Percentiles rank a stretch among this genome's conserved stretches.
Evolutionary conservation across 129 eudicot species (phyloP).

Genomic region (Pittosporum tobira): DNA sequence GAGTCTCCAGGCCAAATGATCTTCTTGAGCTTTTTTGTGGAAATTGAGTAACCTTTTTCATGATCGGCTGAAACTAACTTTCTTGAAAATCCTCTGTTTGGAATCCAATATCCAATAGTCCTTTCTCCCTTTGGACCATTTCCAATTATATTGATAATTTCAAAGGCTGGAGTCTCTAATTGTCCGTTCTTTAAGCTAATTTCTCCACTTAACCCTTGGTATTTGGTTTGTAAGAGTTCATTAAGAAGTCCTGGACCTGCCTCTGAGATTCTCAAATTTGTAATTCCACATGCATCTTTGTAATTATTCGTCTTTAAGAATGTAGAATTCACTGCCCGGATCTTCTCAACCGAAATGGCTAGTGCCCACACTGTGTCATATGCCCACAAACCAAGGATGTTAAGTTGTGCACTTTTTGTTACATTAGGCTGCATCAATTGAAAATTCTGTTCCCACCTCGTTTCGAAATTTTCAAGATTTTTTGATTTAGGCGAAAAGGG

Average conservation of each 20-base stretch:
- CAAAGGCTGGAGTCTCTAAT: slow-evolving; percentile 15
- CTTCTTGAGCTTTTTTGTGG: slow-evolving; percentile 17
- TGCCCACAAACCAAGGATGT: slow-evolving; percentile 23
- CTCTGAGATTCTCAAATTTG: slow-evolving; percentile 17
- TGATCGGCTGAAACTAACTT: not conserved
- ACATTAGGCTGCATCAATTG: not conserved
- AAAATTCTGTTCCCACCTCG: slow-evolving; percentile 17
- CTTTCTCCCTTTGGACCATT: slow-evolving; percentile 29
- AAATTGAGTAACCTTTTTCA: slow-evolving; percentile 2
- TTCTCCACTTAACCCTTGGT: slow-evolving; percentile 32
- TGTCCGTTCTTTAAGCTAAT: slow-evolving; percentile 25
- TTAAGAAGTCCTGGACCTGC: slow-evolving; percentile 20
- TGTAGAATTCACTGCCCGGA: not conserved
- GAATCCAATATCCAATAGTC: slow-evolving; percentile 41
- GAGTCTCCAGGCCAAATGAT: slow-evolving; percentile 62
- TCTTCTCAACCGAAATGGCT: slow-evolving; percentile 14
- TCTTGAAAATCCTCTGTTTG: slow-evolving; percentile 22
- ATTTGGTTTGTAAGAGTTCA: slow-evolving; percentile 12
- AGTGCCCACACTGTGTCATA: slow-evolving; percentile 21
- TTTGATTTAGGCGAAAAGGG: slow-evolving; percentile 19
- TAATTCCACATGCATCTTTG: slow-evolving; percentile 7
- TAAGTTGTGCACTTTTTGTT: not conserved
- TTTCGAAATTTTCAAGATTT: slow-evolving; percentile 7
- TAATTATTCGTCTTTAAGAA: not conserved
- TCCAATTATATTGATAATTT: slow-evolving; percentile 36